Conservation (phyloP, 768 basidiomycete species). For the Holtermanniella nyarrowii region DNA sequence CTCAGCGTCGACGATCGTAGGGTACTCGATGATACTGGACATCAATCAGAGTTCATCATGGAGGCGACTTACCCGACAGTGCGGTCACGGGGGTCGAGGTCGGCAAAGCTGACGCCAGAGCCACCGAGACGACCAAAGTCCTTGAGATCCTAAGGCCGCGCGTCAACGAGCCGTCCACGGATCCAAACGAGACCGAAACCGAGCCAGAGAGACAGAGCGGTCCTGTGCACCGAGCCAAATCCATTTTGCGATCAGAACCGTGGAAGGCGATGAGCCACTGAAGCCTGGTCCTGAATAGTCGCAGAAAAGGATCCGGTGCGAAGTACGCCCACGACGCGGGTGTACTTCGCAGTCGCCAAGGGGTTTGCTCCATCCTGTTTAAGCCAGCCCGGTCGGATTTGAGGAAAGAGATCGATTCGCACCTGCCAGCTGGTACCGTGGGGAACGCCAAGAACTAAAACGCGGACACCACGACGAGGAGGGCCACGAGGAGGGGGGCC, state of each 20-base stretch:
- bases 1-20: slow-evolving; percentile 79
- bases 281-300: no score
- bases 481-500: slow-evolving; percentile 14
- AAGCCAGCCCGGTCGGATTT: no score
- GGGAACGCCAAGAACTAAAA: slow-evolving; percentile 79
- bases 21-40: slow-evolving; percentile 76
- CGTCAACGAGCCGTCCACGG: background rate
- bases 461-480: slow-evolving; percentile 45
- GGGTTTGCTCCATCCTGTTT: no score
- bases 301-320: no score
- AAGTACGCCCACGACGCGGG: background rate
- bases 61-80: slow-evolving; percentile 65
- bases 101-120: slow-evolving; percentile 75
- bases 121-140: slow-evolving; percentile 93
- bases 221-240: no score
- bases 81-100: slow-evolving; percentile 76
- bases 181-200: background rate
- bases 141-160: slow-evolving; percentile 68
- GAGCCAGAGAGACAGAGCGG: no score
- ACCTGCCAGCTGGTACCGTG: slow-evolving; percentile 99
- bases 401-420: slow-evolving; percentile 46
- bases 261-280: no score
- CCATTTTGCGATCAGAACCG: no score
- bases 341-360: no score
- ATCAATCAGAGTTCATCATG: slow-evolving; percentile 1